Conservation (phyloP, 441 rosid species). For the Corymbia citriodora region DNA sequence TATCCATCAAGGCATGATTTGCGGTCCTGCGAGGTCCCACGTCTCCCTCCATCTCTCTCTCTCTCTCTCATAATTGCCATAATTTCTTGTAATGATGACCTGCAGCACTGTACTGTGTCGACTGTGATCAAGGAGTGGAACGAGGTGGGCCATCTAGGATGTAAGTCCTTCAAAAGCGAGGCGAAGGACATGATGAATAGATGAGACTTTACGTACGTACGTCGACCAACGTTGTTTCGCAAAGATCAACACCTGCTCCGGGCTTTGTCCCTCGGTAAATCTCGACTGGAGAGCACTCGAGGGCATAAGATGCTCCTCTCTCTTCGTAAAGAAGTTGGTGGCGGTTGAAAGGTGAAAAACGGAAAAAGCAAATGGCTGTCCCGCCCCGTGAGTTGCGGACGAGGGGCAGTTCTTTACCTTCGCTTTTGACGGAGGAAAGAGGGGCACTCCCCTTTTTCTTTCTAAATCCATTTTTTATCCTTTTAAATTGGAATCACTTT, state of each 20-base stretch:
- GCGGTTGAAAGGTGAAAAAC: not conserved
- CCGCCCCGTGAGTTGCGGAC: not conserved
- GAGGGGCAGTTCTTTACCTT: not conserved
- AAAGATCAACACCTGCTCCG: not conserved
- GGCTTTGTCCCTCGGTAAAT: not conserved
- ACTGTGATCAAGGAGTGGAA: no score
- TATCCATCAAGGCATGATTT: constrained; percentile 6
- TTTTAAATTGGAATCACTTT: not conserved
- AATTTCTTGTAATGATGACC: no score
- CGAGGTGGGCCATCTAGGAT: not conserved
- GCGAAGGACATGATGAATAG: not conserved
- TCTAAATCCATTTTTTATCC: not conserved
- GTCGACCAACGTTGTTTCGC: not conserved
- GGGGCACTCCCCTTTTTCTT: not conserved
- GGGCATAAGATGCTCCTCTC: not conserved
- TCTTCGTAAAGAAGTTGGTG: not conserved
- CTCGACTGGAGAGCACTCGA: not conserved
- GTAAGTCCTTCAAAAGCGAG: not conserved
- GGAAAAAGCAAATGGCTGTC: not conserved
- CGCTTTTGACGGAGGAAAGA: not conserved
- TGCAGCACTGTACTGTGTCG: no score
- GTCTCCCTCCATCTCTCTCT: not conserved
- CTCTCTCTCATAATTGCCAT: no score
- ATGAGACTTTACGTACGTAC: not conserved
- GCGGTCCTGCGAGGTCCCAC: not conserved